A percentile compares a stretch with the other conserved stretches of the same genome.
These are phyloP conservation scores for Ascomycota sp. DNA, from an alignment of 2,329 filamentous ascomycete species.

Conservation along the genomic window DNA sequence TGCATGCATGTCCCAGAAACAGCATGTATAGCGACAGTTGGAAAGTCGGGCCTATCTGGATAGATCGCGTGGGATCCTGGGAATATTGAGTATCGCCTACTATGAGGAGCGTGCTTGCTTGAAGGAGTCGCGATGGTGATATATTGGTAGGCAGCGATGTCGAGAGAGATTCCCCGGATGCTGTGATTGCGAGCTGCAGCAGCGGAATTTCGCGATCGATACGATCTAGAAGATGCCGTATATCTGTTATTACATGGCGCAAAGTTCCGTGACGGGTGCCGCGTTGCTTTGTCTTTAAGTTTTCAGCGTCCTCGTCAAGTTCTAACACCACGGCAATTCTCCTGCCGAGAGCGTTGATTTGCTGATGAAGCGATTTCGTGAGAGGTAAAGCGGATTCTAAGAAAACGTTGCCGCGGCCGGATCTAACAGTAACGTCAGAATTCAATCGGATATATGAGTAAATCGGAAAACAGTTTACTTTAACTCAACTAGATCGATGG, in stretches of 20 bases:
- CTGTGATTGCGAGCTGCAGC: slow-evolving; percentile 82
- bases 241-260: slow-evolving; percentile 46
- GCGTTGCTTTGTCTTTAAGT: slow-evolving; percentile 8
- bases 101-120: slow-evolving; percentile 78
- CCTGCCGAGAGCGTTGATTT: slow-evolving; percentile 60
- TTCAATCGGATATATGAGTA: neutral
- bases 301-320: slow-evolving; percentile 29
- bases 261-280: slow-evolving; percentile 33
- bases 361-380: slow-evolving; percentile 60
- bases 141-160: slow-evolving; percentile 60
- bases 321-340: slow-evolving; percentile 48
- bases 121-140: slow-evolving; percentile 72
- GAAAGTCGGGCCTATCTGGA: slow-evolving; percentile 75
- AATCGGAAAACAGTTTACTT: slow-evolving; percentile 30
- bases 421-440: slow-evolving; percentile 12
- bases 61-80: slow-evolving; percentile 34
- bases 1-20: slow-evolving; percentile 52
- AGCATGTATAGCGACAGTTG: slow-evolving; percentile 85
- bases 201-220: slow-evolving; percentile 85
- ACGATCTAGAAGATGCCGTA: slow-evolving; percentile 47
- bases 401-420: slow-evolving; percentile 28
- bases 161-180: slow-evolving; percentile 71
- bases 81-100: slow-evolving; percentile 69
- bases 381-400: slow-evolving; percentile 69
- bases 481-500: slow-evolving; percentile 79